Evolutionary conservation across 306 rosid genomes (phyloP).

Genomic region (Prunus salicina): DNA sequence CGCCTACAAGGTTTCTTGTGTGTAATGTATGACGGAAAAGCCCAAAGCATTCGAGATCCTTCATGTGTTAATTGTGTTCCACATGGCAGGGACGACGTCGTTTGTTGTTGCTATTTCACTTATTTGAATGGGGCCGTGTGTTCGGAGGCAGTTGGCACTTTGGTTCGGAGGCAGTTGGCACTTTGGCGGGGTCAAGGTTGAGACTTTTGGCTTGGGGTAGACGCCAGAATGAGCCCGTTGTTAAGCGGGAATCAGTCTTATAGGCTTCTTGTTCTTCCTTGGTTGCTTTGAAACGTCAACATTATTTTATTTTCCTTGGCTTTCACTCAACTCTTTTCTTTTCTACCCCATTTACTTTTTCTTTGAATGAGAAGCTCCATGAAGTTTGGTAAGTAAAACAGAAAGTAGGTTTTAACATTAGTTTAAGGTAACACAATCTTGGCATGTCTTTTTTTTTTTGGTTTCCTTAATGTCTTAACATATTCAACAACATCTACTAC

Average conservation of each 20-base stretch:
- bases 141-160: not conserved
- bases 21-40: too few species aligned
- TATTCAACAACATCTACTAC: too few species aligned
- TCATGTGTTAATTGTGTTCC: not conserved
- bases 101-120: not conserved
- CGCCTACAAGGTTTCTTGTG: too few species aligned
- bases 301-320: not conserved
- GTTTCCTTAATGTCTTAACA: too few species aligned
- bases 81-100: not conserved
- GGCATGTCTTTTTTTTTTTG: too few species aligned
- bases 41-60: not conserved
- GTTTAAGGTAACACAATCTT: too few species aligned
- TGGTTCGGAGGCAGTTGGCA: not conserved
- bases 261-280: not conserved
- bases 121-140: not conserved
- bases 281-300: not conserved
- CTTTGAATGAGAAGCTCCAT: too few species aligned
- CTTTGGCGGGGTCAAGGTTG: not conserved
- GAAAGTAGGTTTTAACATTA: too few species aligned
- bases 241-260: not conserved
- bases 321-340: not conserved
- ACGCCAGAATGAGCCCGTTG: not conserved
- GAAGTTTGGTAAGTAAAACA: not conserved
- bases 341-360: too few species aligned
- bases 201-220: not conserved